Conservation (phyloP, 2,329 filamentous ascomycete species). For the Arthrobotrys megalospora region DNA sequence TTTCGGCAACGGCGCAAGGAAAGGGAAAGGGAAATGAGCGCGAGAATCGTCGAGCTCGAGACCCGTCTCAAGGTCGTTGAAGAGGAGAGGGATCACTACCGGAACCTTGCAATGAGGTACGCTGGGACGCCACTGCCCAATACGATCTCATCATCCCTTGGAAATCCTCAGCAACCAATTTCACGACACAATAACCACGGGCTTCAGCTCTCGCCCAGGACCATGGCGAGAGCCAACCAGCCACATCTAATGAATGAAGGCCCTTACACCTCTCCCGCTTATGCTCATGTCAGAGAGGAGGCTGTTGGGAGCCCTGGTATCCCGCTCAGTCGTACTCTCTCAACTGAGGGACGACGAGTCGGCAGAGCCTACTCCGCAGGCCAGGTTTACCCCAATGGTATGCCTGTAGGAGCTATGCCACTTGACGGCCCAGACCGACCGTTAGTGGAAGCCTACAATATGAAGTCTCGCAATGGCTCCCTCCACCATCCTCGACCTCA, state of each 20-base stretch:
- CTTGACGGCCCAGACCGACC: conserved; percentile 53
- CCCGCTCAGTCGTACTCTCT: conserved; percentile 50
- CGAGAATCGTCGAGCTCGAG: conserved; percentile 78
- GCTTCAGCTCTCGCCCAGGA: conserved; percentile 56
- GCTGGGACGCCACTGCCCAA: conserved; percentile 55
- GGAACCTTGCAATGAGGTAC: conserved; percentile 75
- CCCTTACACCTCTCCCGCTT: conserved; percentile 58
- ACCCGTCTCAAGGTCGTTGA: conserved; percentile 72
- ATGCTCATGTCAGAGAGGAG: conserved; percentile 57
- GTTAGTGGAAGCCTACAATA: conserved; percentile 43
- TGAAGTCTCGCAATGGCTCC: conserved; percentile 58
- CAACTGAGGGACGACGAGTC: conserved; percentile 50
- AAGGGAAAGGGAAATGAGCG: conserved; percentile 80
- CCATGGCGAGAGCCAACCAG: conserved; percentile 56
- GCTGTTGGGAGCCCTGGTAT: conserved; percentile 47
- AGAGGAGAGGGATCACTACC: conserved; percentile 81
- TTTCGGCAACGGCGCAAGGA: conserved; percentile 87
- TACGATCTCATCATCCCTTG: conserved; percentile 50
- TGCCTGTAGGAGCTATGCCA: conserved; percentile 33
- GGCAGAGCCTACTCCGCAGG: conserved; percentile 55
- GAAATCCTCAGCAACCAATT: conserved; percentile 12
- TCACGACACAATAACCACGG: conserved; percentile 46
- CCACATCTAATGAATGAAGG: conserved; percentile 58
- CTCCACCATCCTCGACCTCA: conserved; percentile 53
- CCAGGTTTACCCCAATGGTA: conserved; percentile 55